phyloP scores from a whole-genome alignment of 2,329 filamentous ascomycete genomes.

The Trichoderma aggressivum region DNA sequence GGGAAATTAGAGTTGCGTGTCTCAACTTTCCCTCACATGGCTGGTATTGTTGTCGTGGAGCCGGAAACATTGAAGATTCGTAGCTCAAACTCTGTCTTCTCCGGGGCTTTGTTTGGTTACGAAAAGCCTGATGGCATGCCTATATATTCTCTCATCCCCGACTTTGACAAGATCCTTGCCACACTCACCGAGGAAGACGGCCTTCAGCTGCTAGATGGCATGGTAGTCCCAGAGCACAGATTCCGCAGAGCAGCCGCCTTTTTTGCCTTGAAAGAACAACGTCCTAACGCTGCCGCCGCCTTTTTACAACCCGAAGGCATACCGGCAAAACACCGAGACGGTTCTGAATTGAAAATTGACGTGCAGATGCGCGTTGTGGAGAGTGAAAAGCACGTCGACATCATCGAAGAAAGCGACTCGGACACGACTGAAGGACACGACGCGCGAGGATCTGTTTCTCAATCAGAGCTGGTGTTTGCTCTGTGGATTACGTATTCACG shows the following conservation, averaged over 20 bases:
- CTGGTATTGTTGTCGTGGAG: slow-evolving; percentile 91
- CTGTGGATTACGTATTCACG: slow-evolving; percentile 97
- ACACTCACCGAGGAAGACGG: slow-evolving; percentile 85
- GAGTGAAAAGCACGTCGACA: slow-evolving; percentile 68
- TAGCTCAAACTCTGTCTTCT: slow-evolving; percentile 94
- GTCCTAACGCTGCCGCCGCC: slow-evolving; percentile 70
- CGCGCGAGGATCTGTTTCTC: slow-evolving; percentile 46
- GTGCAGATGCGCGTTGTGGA: slow-evolving; percentile 95
- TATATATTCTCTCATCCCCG: slow-evolving; percentile 77
- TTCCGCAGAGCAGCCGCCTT: slow-evolving; percentile 87
- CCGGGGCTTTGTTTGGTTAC: slow-evolving; percentile 85
- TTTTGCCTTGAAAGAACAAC: slow-evolving; percentile 77
- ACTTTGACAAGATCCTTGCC: slow-evolving; percentile 78
- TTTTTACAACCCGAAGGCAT: slow-evolving; percentile 84
- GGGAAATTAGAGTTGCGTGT: slow-evolving; percentile 72
- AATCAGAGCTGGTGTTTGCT: slow-evolving; percentile 83
- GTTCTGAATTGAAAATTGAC: slow-evolving; percentile 87
- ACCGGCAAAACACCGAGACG: slow-evolving; percentile 82
- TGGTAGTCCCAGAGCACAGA: slow-evolving; percentile 93
- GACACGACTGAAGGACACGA: slow-evolving; percentile 32
- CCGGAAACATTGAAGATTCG: slow-evolving; percentile 74
- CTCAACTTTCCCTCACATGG: slow-evolving; percentile 95
- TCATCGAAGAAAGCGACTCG: slow-evolving; percentile 55
- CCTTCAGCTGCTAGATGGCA: slow-evolving; percentile 80
- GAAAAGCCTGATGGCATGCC: slow-evolving; percentile 75